Conservation (phyloP, 768 basidiomycete genomes). For the Trametes cingulata region DNA sequence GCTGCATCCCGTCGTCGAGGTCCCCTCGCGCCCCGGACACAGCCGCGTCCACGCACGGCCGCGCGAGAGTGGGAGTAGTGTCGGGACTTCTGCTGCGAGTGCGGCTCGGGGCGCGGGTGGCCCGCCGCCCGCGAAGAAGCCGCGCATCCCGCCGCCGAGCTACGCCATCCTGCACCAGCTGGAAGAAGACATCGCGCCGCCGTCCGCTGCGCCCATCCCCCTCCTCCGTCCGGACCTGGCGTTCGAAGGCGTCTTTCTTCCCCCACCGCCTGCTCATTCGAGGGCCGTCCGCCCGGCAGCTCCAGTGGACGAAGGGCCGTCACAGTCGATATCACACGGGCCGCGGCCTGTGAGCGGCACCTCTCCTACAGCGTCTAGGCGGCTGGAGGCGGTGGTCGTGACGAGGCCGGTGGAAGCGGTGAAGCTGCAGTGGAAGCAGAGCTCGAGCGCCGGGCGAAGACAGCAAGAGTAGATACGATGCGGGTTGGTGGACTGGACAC, state of each 20-base stretch:
- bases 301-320: not conserved
- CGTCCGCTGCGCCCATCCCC: slow-evolving; percentile 2
- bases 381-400: not conserved
- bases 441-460: not conserved
- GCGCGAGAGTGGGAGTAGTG: not conserved
- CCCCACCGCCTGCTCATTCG: not conserved
- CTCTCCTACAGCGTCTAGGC: not conserved
- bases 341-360: not conserved
- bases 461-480: not conserved
- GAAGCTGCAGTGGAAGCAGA: slow-evolving; percentile 1
- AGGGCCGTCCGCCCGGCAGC: not conserved
- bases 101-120: not conserved
- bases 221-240: not conserved
- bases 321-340: not conserved
- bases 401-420: not conserved
- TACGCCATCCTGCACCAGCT: slow-evolving; percentile 11
- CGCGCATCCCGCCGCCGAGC: slow-evolving; percentile 8
- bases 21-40: not conserved
- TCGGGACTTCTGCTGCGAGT: not conserved
- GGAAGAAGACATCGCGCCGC: slow-evolving; percentile 1
- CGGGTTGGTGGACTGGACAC: not conserved
- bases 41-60: not conserved
- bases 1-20: not conserved
- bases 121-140: not conserved
- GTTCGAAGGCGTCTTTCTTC: not conserved